Conservation (phyloP, 1,139 yeast genomes). For the Torulaspora globosa region DNA sequence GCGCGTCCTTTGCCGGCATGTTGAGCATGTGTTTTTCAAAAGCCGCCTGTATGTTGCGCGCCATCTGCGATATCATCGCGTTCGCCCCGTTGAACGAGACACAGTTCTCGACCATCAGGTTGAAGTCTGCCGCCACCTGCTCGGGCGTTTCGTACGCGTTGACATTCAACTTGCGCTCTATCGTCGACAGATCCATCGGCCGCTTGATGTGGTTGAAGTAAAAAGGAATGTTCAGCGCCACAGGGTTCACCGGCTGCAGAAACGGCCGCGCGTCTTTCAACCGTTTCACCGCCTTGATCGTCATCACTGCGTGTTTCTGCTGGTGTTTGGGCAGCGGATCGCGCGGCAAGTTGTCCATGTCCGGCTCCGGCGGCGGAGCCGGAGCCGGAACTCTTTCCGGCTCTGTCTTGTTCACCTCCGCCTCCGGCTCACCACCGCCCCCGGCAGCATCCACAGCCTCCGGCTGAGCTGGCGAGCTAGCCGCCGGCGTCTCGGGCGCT, state of each 20-base stretch:
- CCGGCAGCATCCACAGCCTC: background rate
- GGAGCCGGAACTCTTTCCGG: conserved; percentile 18
- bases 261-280: conserved; percentile 92
- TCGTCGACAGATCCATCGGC: conserved; percentile 93
- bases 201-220: conserved; percentile 76
- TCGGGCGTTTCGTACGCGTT: conserved; percentile 69
- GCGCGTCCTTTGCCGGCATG: conserved; percentile 76
- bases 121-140: conserved; percentile 73
- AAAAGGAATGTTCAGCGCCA: conserved; percentile 83
- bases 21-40: conserved; percentile 91
- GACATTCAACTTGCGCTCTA: conserved; percentile 69
- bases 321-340: conserved; percentile 87
- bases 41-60: conserved; percentile 78
- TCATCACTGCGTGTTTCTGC: conserved; percentile 53
- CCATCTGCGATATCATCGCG: conserved; percentile 86
- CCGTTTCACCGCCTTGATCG: conserved; percentile 77
- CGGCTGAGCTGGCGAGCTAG: conserved; percentile 3
- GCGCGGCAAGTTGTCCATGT: conserved; percentile 60
- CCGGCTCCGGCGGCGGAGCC: conserved; percentile 47
- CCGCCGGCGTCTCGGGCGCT: conserved; percentile 10
- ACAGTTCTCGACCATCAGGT: conserved; percentile 81
- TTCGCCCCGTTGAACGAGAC: conserved; percentile 78
- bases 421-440: background rate
- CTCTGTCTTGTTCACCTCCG: background rate
- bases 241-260: conserved; percentile 81